Conservation (phyloP, 106 monocot species). For the Platanthera guangdongensis region DNA sequence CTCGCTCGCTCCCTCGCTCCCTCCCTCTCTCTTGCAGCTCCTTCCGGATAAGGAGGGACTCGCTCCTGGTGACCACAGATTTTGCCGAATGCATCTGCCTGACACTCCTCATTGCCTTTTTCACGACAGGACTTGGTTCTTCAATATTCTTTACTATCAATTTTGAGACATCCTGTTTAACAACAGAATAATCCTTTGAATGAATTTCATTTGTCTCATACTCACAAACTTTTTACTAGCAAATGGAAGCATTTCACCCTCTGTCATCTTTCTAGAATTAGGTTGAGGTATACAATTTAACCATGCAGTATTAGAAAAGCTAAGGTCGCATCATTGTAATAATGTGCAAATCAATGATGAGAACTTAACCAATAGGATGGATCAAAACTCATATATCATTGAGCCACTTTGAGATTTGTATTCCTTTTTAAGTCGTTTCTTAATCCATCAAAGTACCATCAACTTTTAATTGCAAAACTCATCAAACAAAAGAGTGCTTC, state of each 20-base stretch:
- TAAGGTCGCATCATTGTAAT: neutral
- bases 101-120: too few species aligned
- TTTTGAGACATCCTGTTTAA: conserved; percentile 1
- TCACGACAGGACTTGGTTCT: conserved; percentile 1
- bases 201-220: conserved; percentile 1
- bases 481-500: neutral
- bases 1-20: too few species aligned
- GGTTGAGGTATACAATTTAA: conserved; percentile 2
- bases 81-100: too few species aligned
- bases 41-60: too few species aligned
- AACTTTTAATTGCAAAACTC: neutral
- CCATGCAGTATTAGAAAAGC: conserved; percentile 12
- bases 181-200: conserved; percentile 1
- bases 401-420: neutral
- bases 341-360: neutral
- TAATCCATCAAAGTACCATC: neutral
- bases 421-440: neutral
- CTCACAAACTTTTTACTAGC: neutral
- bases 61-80: too few species aligned
- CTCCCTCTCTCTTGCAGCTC: too few species aligned
- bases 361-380: neutral
- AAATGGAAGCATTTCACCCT: neutral
- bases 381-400: neutral
- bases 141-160: neutral
- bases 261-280: conserved; percentile 1